Conservation (phyloP, 2,329 filamentous ascomycete genomes). For the Drechslerella dactyloides region DNA sequence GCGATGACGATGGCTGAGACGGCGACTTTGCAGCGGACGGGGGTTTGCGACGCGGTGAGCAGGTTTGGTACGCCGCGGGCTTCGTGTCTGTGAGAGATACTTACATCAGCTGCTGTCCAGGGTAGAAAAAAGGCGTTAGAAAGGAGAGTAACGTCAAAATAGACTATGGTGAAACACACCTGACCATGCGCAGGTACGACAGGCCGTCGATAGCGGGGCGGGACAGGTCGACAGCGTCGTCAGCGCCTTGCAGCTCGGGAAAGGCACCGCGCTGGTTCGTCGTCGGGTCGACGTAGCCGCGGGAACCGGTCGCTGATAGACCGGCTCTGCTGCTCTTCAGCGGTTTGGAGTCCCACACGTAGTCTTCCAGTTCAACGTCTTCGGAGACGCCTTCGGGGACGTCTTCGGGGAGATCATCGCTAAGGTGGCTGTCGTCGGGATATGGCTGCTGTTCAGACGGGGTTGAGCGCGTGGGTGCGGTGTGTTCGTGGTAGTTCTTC, state of each 20-base stretch:
- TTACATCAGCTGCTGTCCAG: conserved; percentile 40
- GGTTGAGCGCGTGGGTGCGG: conserved; percentile 20
- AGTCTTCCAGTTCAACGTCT: conserved; percentile 26
- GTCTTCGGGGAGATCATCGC: conserved; percentile 7
- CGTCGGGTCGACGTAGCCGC: conserved; percentile 53
- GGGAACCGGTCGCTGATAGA: conserved; percentile 38
- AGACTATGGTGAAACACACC: conserved; percentile 42
- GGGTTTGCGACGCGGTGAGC: conserved; percentile 50
- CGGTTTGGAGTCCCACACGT: conserved; percentile 43
- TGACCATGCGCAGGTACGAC: conserved; percentile 55
- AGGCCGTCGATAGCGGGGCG: conserved; percentile 53
- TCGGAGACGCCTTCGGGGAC: too few species aligned
- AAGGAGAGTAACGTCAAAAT: conserved; percentile 15
- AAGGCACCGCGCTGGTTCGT: conserved; percentile 55
- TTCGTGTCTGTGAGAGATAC: conserved; percentile 53
- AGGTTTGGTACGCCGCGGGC: conserved; percentile 53
- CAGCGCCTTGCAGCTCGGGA: conserved; percentile 51
- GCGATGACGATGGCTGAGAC: conserved; percentile 36
- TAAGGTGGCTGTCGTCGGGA: conserved; percentile 34
- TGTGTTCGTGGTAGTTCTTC: conserved; percentile 30
- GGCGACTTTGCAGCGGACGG: neutral
- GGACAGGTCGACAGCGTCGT: conserved; percentile 52
- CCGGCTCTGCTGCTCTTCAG: conserved; percentile 34
- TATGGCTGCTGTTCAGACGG: conserved; percentile 38
- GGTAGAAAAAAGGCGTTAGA: conserved; percentile 18